Evolutionary conservation across 2,329 filamentous ascomycete species (phyloP), one percentile per base, ranked within the genome.

Genomic region (Mycosphaerella arachidis): DNA sequence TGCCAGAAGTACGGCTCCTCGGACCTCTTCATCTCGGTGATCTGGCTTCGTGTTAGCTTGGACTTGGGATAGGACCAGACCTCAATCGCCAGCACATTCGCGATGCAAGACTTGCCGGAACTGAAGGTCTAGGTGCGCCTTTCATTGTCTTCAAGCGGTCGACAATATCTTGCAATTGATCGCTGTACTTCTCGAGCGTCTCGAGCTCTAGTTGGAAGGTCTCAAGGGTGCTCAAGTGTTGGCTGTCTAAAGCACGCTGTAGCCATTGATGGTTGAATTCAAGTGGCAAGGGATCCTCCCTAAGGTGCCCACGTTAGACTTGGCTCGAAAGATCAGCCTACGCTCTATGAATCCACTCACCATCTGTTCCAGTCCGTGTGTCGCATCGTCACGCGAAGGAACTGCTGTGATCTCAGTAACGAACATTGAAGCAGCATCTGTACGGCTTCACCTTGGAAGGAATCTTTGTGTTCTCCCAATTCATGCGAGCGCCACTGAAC

Each of bases 121-220:
- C 18, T 16, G 12, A 43, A 18, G 20, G 48, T 35, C 45, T 29
- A 18, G 48, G 53, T 27, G 68, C 70, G 0, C 68, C 65, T 6
- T 64, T 65, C 6, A 74, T 68, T 0, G 74, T 46, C 12, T n/a
- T 48, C 2, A 68, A 55, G 1, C 61, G 61, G 13, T 71, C 63
- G 5, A 77, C 76, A n/a, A 84, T 78, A 7, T 67, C 65, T 45
- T 81, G 71, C 3, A 84, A 67, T 64, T 83, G 78, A 0, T 62
- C 66, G 56, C 75, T 76, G 61, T 81, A 80, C 12, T 78, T 71
- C 54, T 77, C 73, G 6, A 82, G 58, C 2, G 77, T 79, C 68
- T 84, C 82, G 1, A 84, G 65, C 50, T 77, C 73, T 9, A 69
- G 58, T 8, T 56, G 53, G 10, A 70, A 54, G 3, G 54, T 53